These are phyloP conservation scores for Cylindrodendrum hubeiense DNA, from an alignment of 2,329 filamentous ascomycete species.

Conservation along the genomic window DNA sequence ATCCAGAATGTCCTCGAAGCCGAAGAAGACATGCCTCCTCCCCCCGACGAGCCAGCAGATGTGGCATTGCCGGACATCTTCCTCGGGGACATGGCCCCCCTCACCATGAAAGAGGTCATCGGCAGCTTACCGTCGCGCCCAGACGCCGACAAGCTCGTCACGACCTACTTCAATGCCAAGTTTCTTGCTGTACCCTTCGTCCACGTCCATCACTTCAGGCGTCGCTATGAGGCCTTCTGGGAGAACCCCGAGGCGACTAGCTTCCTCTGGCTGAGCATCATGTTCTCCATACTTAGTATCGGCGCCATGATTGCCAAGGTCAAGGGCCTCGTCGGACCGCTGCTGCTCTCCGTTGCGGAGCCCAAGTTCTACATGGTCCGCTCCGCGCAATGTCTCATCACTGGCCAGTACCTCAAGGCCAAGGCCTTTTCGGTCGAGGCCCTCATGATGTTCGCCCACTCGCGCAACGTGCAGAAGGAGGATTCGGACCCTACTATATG, in stretches of 20 bases:
- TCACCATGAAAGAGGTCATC: slow-evolving; percentile 49
- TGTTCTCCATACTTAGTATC: slow-evolving; percentile 61
- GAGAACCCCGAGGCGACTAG: slow-evolving; percentile 51
- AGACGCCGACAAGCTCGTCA: slow-evolving; percentile 52
- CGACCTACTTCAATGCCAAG: slow-evolving; percentile 54
- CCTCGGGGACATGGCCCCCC: slow-evolving; percentile 43
- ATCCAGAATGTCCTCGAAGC: slow-evolving; percentile 52
- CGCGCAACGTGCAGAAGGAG: slow-evolving; percentile 55
- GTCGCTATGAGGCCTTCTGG: slow-evolving; percentile 64
- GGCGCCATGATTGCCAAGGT: slow-evolving; percentile 52
- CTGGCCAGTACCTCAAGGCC: slow-evolving; percentile 61
- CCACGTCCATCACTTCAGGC: slow-evolving; percentile 59
- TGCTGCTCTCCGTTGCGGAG: slow-evolving; percentile 34
- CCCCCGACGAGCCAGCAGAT: slow-evolving; percentile 25
- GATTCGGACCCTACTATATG: slow-evolving; percentile 60
- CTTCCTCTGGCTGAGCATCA: slow-evolving; percentile 63
- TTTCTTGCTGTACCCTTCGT: slow-evolving; percentile 54
- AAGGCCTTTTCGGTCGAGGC: slow-evolving; percentile 62
- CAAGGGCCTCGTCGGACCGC: slow-evolving; percentile 42
- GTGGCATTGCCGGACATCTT: slow-evolving; percentile 48
- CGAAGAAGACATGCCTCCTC: slow-evolving; percentile 29
- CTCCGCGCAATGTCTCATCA: slow-evolving; percentile 60
- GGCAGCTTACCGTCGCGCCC: slow-evolving; percentile 50
- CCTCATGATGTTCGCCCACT: slow-evolving; percentile 59
- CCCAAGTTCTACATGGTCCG: slow-evolving; percentile 50